Conservation (phyloP, 2,329 filamentous ascomycete species). For the Microdochium trichocladiopsis region DNA sequence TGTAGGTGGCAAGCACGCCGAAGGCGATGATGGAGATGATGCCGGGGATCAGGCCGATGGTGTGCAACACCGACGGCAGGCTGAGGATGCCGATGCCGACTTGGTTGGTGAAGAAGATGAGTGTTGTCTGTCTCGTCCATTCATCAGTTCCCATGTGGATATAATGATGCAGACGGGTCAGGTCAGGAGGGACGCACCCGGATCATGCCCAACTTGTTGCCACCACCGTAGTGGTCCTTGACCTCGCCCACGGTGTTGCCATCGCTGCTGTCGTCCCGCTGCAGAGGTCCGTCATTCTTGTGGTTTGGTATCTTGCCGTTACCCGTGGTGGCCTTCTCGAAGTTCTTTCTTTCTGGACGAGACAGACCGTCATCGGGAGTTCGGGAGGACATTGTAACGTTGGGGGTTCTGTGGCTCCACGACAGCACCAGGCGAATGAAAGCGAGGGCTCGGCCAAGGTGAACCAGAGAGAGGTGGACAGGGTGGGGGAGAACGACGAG, state of each 20-base stretch:
- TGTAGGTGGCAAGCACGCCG: slow-evolving; percentile 58
- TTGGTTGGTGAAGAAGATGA: slow-evolving; percentile 25
- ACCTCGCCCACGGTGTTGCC: background rate
- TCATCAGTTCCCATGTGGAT: background rate
- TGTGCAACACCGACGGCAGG: slow-evolving; percentile 63
- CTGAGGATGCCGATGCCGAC: slow-evolving; percentile 48
- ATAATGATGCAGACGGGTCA: background rate
- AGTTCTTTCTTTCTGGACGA: background rate
- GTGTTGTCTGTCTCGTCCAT: background rate
- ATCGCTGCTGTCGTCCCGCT: background rate
- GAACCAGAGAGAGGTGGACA: background rate
- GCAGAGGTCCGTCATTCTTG: background rate
- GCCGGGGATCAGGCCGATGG: slow-evolving; percentile 61
- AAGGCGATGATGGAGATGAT: slow-evolving; percentile 60
- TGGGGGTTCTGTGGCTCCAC: background rate
- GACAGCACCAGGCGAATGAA: background rate
- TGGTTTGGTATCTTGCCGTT: background rate
- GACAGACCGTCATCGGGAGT: background rate
- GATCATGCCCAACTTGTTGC: background rate
- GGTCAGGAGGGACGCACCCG: background rate
- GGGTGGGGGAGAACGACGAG: background rate
- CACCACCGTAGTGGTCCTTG: background rate
- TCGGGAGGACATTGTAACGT: background rate
- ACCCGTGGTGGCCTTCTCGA: background rate
- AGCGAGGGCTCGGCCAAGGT: background rate